These are phyloP conservation scores for Eimeria sp. DNA, from an alignment of 169 alveolate species.

Conservation along the genomic window DNA sequence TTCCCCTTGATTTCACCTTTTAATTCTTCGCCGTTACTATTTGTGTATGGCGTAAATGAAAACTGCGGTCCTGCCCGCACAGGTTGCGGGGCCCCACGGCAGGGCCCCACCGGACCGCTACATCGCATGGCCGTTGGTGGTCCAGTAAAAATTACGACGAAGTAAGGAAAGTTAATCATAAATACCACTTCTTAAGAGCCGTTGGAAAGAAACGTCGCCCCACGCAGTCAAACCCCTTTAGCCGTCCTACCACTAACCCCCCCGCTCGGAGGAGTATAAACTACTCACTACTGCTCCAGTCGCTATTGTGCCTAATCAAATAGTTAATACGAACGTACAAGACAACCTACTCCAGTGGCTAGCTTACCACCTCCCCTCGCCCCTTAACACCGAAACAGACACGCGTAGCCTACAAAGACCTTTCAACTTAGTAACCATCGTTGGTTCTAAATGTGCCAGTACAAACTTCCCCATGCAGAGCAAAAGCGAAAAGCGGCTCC, in stretches of 20 bases:
- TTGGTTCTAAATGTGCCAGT: slow-evolving; percentile 24
- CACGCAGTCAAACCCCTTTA: background rate
- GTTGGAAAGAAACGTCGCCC: background rate
- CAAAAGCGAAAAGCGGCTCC: slow-evolving; percentile 32
- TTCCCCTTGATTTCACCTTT: background rate
- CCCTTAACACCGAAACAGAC: background rate
- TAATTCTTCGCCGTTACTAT: background rate
- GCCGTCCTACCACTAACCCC: background rate
- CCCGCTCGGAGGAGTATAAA: too few species aligned
- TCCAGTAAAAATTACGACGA: too few species aligned
- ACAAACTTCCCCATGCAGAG: slow-evolving; percentile 7
- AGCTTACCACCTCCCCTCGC: background rate
- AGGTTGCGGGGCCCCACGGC: background rate
- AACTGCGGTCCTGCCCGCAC: too few species aligned
- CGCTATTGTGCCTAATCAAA: too few species aligned
- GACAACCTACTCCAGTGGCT: background rate
- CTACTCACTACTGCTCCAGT: background rate
- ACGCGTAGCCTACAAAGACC: background rate
- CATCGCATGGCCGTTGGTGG: too few species aligned
- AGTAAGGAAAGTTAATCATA: too few species aligned
- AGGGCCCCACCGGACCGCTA: background rate
- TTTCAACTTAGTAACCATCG: background rate
- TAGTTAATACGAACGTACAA: background rate
- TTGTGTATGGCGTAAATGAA: too few species aligned
- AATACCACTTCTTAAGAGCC: too few species aligned